Conservation (phyloP, 1,284 basidiomycete species). For the Sphaerobolus stellatus region DNA sequence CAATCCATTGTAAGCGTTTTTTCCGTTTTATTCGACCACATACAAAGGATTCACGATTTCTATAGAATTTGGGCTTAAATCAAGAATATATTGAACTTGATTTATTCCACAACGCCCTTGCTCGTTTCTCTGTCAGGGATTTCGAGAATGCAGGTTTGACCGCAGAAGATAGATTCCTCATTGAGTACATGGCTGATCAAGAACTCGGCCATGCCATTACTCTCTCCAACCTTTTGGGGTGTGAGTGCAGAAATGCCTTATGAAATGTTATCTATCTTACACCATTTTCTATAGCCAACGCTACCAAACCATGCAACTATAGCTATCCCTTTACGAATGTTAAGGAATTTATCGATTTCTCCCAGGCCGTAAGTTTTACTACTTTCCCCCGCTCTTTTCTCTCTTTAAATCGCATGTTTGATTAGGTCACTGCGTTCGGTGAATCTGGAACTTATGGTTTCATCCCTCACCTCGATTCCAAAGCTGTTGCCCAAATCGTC, state of each 20-base stretch:
- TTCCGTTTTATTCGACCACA: neutral
- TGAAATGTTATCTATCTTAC: constrained; percentile 6
- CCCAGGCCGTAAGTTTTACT: constrained; percentile 43
- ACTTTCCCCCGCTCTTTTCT: neutral
- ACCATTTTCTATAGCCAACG: constrained; percentile 21
- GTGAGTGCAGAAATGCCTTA: constrained; percentile 19
- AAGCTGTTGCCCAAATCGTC: constrained; percentile 54
- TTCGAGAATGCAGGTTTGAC: constrained; percentile 57
- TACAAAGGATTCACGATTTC: neutral
- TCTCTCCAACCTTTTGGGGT: constrained; percentile 50
- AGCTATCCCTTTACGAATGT: constrained; percentile 60
- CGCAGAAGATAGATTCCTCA: constrained; percentile 52
- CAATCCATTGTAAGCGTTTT: constrained; percentile 47
- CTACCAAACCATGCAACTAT: constrained; percentile 58
- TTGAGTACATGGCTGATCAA: constrained; percentile 60
- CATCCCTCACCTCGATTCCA: constrained; percentile 60
- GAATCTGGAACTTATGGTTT: constrained; percentile 66
- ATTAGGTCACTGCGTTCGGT: constrained; percentile 49
- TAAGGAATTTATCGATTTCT: constrained; percentile 62
- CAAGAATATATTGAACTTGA: constrained; percentile 66
- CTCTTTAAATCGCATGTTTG: neutral
- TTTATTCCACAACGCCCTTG: constrained; percentile 60
- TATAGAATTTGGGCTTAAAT: constrained; percentile 52
- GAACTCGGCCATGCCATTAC: constrained; percentile 54
- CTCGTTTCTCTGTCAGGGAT: constrained; percentile 51